Evolutionary conservation across 164 flowering plant genomes (phyloP).

Genomic region (Taxillus chinensis): DNA sequence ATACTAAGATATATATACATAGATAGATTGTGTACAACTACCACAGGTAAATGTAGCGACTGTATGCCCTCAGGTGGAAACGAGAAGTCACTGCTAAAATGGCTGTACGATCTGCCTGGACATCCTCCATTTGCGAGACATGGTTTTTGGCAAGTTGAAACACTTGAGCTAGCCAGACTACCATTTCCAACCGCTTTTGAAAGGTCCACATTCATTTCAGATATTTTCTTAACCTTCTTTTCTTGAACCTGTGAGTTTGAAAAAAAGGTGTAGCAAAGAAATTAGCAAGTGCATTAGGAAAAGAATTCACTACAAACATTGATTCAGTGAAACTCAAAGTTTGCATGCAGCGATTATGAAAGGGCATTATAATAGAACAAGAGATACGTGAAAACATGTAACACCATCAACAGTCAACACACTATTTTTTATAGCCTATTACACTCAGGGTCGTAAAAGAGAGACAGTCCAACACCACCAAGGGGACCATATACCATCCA

Average conservation of each 20-base stretch:
- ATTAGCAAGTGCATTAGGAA: neutral
- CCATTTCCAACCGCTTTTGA: conserved; percentile 67
- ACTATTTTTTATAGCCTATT: too few species aligned
- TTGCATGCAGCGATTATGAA: too few species aligned
- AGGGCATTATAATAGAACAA: too few species aligned
- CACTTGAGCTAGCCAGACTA: conserved; percentile 55
- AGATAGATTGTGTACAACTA: conserved; percentile 50
- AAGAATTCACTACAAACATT: neutral
- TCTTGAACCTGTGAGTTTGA: conserved; percentile 73
- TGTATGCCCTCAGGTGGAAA: conserved; percentile 77
- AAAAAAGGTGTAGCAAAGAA: conserved; percentile 9
- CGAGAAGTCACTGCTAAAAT: conserved; percentile 43
- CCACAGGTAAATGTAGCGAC: conserved; percentile 87
- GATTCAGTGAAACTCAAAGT: too few species aligned
- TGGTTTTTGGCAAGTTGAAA: conserved; percentile 31
- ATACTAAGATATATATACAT: too few species aligned
- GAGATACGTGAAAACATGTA: too few species aligned
- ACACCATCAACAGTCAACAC: too few species aligned
- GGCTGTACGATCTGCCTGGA: conserved; percentile 34
- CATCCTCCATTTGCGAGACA: conserved; percentile 65
- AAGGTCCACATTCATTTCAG: conserved; percentile 80
- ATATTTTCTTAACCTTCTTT: conserved; percentile 83
- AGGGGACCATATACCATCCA: too few species aligned
- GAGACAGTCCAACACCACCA: too few species aligned
- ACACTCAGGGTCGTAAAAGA: too few species aligned